phyloP scores from a whole-genome alignment of 73 alveolate species.

The Uronychia setigera region DNA sequence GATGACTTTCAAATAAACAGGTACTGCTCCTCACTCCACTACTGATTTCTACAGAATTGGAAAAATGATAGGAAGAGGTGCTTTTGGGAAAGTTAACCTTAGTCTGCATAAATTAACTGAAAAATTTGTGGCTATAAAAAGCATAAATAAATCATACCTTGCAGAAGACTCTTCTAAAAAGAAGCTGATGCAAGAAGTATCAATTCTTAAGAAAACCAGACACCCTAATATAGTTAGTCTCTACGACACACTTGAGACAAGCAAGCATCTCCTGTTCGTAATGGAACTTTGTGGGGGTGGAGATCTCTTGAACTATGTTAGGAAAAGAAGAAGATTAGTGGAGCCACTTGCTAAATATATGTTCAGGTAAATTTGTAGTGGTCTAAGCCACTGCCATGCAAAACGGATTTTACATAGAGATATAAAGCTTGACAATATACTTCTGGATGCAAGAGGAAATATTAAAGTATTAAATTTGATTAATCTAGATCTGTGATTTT shows the following conservation, averaged over 20 bases:
- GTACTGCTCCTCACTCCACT: slow-evolving; percentile 43
- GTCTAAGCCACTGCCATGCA: slow-evolving; percentile 35
- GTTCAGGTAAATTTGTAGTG: slow-evolving; percentile 56
- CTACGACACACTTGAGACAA: slow-evolving; percentile 73
- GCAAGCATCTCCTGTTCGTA: slow-evolving; percentile 90
- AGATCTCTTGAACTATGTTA: slow-evolving; percentile 73
- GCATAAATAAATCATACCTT: slow-evolving; percentile 76
- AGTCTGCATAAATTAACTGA: slow-evolving; percentile 81
- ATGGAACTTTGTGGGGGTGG: slow-evolving; percentile 95
- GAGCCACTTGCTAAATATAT: slow-evolving; percentile 41
- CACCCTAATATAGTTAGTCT: slow-evolving; percentile 57
- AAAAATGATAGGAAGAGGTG: slow-evolving; percentile 85
- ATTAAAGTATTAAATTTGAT: slow-evolving; percentile 59
- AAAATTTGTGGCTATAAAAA: slow-evolving; percentile 79
- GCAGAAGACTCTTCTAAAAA: slow-evolving; percentile 68
- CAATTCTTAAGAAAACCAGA: slow-evolving; percentile 41
- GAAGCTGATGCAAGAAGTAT: slow-evolving; percentile 76
- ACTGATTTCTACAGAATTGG: slow-evolving; percentile 64
- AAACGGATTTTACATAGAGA: slow-evolving; percentile 47
- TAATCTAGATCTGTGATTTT: slow-evolving; percentile 77
- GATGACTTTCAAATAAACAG: slow-evolving; percentile 28
- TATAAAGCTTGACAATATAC: slow-evolving; percentile 65
- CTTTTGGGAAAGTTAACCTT: slow-evolving; percentile 87
- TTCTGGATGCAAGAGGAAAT: slow-evolving; percentile 76
- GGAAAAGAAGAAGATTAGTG: slow-evolving; percentile 64